Conservation (phyloP, 2,329 filamentous ascomycete genomes). For the Cytospora schulzeri region DNA sequence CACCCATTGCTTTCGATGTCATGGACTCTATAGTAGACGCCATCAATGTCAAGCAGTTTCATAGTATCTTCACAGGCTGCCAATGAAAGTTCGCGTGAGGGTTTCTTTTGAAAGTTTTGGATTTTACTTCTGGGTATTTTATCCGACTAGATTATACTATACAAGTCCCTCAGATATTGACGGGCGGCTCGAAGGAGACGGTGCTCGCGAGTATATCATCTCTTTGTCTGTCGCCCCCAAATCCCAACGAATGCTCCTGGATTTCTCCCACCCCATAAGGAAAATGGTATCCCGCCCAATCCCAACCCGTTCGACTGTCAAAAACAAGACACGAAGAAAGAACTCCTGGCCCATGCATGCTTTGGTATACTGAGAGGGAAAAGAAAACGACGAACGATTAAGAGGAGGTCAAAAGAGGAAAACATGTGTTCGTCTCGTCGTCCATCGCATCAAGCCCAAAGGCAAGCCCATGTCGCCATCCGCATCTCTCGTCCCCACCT, state of each 20-base stretch:
- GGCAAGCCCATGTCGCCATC: slow-evolving; percentile 14
- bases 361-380: slow-evolving; percentile 25
- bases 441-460: slow-evolving; percentile 21
- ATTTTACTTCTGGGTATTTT: slow-evolving; percentile 18
- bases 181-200: slow-evolving; percentile 18
- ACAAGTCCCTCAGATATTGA: slow-evolving; percentile 3
- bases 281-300: slow-evolving; percentile 21
- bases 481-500: slow-evolving; percentile 9
- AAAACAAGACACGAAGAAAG: slow-evolving; percentile 10
- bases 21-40: slow-evolving; percentile 11
- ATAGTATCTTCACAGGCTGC: background rate
- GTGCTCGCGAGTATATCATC: slow-evolving; percentile 18
- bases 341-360: slow-evolving; percentile 27
- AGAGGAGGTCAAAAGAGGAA: slow-evolving; percentile 6
- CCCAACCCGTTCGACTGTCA: background rate
- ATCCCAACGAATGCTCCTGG: slow-evolving; percentile 8
- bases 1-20: background rate
- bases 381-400: slow-evolving; percentile 13
- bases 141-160: slow-evolving; percentile 18
- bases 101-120: background rate
- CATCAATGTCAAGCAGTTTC: slow-evolving; percentile 6
- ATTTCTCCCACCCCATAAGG: slow-evolving; percentile 2
- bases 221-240: slow-evolving; percentile 6
- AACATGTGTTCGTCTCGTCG: slow-evolving; percentile 17
- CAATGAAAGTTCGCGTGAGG: slow-evolving; percentile 3